A percentile compares a stretch with the other conserved stretches of the same genome.
Evolutionary conservation across 495 filamentous ascomycete genomes (phyloP).

Genomic region (Aspergillus wentii): DNA sequence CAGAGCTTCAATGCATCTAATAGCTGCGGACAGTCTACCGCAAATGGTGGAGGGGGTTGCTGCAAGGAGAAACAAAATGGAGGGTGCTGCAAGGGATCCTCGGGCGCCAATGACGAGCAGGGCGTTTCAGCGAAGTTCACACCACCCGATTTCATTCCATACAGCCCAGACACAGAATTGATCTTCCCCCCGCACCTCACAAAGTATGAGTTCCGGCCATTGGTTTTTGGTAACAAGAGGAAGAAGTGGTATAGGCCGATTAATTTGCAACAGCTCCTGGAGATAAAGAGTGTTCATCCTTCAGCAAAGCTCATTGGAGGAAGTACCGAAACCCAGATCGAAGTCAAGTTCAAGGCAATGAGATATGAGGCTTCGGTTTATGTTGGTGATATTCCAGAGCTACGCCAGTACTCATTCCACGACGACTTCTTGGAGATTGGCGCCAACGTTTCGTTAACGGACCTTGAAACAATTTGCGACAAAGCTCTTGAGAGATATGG

Average conservation of each 20-base stretch:
- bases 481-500: too few relatives aligned
- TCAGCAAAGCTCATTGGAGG: constrained; percentile 92
- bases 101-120: neutral
- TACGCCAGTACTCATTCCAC: constrained; percentile 72
- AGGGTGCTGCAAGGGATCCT: too few relatives aligned
- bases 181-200: constrained; percentile 86
- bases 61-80: too few relatives aligned
- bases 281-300: constrained; percentile 83
- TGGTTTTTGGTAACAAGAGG: constrained; percentile 89
- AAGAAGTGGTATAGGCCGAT: constrained; percentile 93
- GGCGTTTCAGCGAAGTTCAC: neutral
- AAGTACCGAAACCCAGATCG: constrained; percentile 95
- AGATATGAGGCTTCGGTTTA: constrained; percentile 87
- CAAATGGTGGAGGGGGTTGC: too few relatives aligned
- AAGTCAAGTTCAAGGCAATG: constrained; percentile 96
- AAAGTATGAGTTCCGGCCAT: constrained; percentile 74
- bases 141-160: constrained; percentile 72
- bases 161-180: constrained; percentile 86
- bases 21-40: too few relatives aligned
- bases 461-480: too few relatives aligned
- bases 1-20: too few relatives aligned
- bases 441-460: constrained; percentile 86
- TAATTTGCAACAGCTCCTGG: constrained; percentile 78
- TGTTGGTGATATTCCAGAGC: constrained; percentile 86
- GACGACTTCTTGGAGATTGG: constrained; percentile 83